Evolutionary conservation across 495 filamentous ascomycete genomes (phyloP), one percentile per base, ranked within the genome.

Genomic region (Talaromyces nanjingensis): DNA sequence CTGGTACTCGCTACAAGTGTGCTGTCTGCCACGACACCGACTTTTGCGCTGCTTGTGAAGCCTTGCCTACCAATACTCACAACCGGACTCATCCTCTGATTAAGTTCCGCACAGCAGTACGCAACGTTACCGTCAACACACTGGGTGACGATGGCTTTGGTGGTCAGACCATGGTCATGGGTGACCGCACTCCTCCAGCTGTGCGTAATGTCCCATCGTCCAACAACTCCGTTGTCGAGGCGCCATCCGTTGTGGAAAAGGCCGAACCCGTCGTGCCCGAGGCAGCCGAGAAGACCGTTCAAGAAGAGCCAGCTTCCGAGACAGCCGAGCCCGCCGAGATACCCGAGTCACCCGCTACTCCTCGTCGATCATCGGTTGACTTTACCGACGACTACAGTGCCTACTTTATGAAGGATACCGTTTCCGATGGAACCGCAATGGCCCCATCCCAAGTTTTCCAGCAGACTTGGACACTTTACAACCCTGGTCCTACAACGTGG

Each of bases 11-110:
- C 64, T 99, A 93, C 83, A 98, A 98, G 85, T 99, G 94, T 72
- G 91, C 96, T 63, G 89, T 99, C 60, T 99, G 94, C 78, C 84
- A 94, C 71, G 96, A 99, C 73, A 90, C 88, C 37, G 96, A 98
- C 70, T 96, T 98, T 83, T 99, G 94, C 73, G 92, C 89, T 66
- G 89, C 84, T 70, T 99, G 94, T 76, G 94, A 99, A 77, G 90
- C 93, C 27, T 84, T 84, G 66, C 96, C 96, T 5, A 81, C 79
- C 59, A 92, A 96, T 74, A 76, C 74, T 6, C 94, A 99, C 80
- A 98, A 98, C 79, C 85, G 84, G 67, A 97, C 94, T 16, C 94
- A 99, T 70, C 94, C 94, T 6, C 77, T 98, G 70, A 91, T 99
- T 77, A 97, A 97, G 78, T 91, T 99, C 81, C 97, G 92, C 84